Percentiles rank a stretch among this genome's conserved stretches.
Conservation (phyloP, 331 rosid species). For the Spiraea crenata region DNA sequence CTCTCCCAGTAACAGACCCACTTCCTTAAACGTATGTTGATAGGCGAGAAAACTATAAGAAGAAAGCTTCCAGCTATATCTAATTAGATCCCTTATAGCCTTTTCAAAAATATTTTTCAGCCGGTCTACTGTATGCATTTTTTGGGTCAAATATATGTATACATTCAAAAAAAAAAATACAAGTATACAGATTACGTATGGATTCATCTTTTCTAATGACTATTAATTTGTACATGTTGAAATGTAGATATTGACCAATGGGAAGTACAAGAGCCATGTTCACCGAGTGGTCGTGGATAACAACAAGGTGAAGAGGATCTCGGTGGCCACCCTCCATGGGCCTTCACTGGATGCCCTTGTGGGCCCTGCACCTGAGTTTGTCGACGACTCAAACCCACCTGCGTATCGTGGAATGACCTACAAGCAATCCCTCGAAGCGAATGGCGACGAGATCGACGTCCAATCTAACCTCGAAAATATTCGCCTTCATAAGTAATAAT, state of each 20-base stretch:
- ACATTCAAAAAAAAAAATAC: no score
- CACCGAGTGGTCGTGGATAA: conserved; percentile 48
- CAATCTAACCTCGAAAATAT: conserved; percentile 34
- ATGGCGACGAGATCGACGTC: conserved; percentile 39
- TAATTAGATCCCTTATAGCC: no score
- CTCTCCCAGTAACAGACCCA: no score
- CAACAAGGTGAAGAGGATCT: conserved; percentile 37
- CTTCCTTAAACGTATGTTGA: no score
- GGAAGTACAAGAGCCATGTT: conserved; percentile 50
- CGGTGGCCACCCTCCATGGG: conserved; percentile 50
- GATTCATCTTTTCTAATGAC: no score
- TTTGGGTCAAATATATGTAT: no score
- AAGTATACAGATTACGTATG: no score
- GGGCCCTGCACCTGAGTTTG: conserved; percentile 34
- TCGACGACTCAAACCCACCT: conserved; percentile 36
- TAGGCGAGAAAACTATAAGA: no score
- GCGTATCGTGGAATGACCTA: conserved; percentile 42
- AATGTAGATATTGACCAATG: conserved; percentile 43
- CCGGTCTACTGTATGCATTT: no score
- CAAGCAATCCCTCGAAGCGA: conserved; percentile 38
- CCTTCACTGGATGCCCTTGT: conserved; percentile 43
- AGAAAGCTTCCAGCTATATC: no score
- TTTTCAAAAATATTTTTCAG: no score
- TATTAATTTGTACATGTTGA: background rate
- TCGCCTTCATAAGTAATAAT: conserved; percentile 21